phyloP scores from a whole-genome alignment of 139 green algal genomes.

The Eudorina sp. region DNA sequence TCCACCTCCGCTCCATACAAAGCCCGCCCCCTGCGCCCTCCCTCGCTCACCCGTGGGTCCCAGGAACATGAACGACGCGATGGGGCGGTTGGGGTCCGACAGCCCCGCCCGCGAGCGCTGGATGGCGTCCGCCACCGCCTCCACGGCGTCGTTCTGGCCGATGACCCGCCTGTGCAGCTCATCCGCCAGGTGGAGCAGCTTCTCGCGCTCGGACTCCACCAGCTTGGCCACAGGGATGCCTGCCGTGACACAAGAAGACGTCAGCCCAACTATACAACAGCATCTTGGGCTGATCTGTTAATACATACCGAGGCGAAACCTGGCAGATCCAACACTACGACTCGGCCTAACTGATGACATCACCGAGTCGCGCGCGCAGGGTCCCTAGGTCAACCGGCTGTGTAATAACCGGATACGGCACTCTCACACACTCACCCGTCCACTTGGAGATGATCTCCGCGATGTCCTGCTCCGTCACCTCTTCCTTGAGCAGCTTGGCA shows the following conservation, averaged over 20 bases:
- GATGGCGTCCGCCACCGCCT: constrained; percentile 94
- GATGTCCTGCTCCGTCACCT: constrained; percentile 97
- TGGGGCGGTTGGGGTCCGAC: constrained; percentile 84
- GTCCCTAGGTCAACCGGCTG: too few species aligned
- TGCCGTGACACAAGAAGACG: too few species aligned
- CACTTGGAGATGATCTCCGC: constrained; percentile 95
- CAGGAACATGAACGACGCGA: constrained; percentile 99
- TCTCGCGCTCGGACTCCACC: constrained; percentile 90
- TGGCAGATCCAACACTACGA: too few species aligned
- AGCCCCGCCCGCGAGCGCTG: constrained; percentile 95
- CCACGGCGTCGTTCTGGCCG: constrained; percentile 91
- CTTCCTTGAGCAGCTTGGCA: constrained; percentile 90
- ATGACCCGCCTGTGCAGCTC: constrained; percentile 84
- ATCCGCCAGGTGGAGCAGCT: constrained; percentile 93
- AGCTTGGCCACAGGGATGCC: constrained; percentile 94
- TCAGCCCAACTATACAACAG: too few species aligned
- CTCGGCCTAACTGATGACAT: too few species aligned
- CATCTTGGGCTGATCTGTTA: too few species aligned
- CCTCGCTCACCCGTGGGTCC: constrained; percentile 84
- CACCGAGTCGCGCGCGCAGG: too few species aligned
- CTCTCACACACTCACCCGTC: constrained; percentile 68
- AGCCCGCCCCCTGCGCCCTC: not conserved
- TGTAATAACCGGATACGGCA: too few species aligned
- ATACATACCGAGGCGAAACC: too few species aligned
- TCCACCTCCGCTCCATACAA: too few species aligned